Evolutionary conservation across 164 flowering plant species (phyloP).

Genomic region (Nymphaea thermarum): DNA sequence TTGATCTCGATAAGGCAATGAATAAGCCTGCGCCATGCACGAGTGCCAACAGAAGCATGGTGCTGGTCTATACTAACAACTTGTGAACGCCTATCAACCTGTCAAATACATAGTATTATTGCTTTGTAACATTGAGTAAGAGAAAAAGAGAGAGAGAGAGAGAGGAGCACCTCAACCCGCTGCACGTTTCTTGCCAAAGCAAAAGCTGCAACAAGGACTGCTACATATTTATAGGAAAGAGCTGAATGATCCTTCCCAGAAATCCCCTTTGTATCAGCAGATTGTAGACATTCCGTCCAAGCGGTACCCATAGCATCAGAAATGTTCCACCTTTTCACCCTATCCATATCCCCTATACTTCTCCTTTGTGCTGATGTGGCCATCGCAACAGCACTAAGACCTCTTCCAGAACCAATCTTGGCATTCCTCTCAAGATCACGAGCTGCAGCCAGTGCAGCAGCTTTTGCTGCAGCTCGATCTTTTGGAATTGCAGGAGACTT

Average conservation of each 20-base stretch:
- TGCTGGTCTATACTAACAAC: constrained; percentile 53
- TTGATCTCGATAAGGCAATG: constrained; percentile 68
- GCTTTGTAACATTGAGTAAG: not conserved
- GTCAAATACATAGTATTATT: constrained; percentile 9
- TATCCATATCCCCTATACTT: constrained; percentile 61
- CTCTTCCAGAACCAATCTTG: constrained; percentile 95
- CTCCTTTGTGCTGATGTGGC: constrained; percentile 96
- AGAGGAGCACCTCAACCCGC: constrained; percentile 34
- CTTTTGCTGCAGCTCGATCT: constrained; percentile 95
- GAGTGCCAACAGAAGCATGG: constrained; percentile 42
- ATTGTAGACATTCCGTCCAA: constrained; percentile 94
- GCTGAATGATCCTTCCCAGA: constrained; percentile 93
- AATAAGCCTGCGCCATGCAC: constrained; percentile 90
- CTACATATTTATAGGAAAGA: constrained; percentile 73
- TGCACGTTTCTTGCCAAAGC: constrained; percentile 97
- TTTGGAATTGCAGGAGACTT: constrained; percentile 51
- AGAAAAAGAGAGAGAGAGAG: not conserved
- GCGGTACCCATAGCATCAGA: constrained; percentile 98
- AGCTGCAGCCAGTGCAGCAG: constrained; percentile 99
- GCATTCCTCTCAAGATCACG: constrained; percentile 98
- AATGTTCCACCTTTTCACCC: constrained; percentile 84
- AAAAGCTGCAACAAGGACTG: constrained; percentile 93
- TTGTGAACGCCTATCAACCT: constrained; percentile 89
- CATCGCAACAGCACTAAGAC: constrained; percentile 99
- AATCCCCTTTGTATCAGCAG: constrained; percentile 76